Base-by-base conservation (phyloP, 2,329 filamentous ascomycete species). In the Cryphonectria nitschkei region DNA sequence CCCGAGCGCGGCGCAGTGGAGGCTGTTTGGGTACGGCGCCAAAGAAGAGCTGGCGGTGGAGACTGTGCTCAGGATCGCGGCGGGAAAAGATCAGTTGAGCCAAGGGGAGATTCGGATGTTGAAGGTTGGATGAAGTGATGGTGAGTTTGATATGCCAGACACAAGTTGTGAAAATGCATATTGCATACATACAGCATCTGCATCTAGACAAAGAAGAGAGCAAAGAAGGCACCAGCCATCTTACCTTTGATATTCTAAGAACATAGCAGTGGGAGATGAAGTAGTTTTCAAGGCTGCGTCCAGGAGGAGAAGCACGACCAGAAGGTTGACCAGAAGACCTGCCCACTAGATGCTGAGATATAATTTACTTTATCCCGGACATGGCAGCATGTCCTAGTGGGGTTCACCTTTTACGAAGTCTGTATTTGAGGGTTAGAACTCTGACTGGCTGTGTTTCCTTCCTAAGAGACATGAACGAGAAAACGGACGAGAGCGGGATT, bases 1-100 rank as follows among this genome's bases (percentile, higher is more conserved):
- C 3, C 77, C 77, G n/a, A 77, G 76, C 22, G 77, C 76, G 11
- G 80, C 80, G 29, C 78, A 80, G 73, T 82, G 79, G 76, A 74
- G 80, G 46, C 69, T 81, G 14, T 77, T 77, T 65, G 81, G 81
- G 2, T 67, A 79, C 9, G 79, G 79, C 8, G 74, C 73, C 0
- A 78, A 76, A 56, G 67, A 75, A 19, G 74, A 75, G 46, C 72
- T 81, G 65, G 80, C 79, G 0, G 68, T 70, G 41, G 80, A 76
- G 68, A 81, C 79, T 34, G 66, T 81, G 41, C 68, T 80, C 54
- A 74, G 79, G 46, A 75, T 79, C 32, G 75, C 76, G 0, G 71
- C 56, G 0, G 76, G 75, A 8, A 52, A 43, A 8, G 63, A 66
- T 43, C 16, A 29, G 3, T 50, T 71, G 62, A 71, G 67, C 50